phyloP scores from a whole-genome alignment of 2,329 filamentous ascomycete species.

The Colletotrichum tamarilloi region DNA sequence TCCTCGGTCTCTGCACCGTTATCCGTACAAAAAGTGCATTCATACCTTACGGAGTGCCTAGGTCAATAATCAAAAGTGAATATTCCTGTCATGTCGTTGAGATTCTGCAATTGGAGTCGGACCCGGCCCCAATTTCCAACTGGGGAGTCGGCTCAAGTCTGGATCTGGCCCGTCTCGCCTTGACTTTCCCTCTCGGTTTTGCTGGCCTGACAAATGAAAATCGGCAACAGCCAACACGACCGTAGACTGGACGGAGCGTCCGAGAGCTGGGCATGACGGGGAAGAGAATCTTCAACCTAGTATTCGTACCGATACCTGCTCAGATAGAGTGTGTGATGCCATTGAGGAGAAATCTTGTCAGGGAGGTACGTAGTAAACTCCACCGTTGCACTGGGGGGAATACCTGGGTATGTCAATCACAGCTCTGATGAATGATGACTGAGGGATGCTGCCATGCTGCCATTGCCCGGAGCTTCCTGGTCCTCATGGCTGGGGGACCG shows the following conservation, averaged over 20 bases:
- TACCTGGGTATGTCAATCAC: neutral
- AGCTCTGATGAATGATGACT: neutral
- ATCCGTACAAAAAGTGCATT: neutral
- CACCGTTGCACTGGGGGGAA: slow-evolving; percentile 8
- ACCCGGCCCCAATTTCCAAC: slow-evolving; percentile 27
- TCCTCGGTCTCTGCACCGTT: neutral
- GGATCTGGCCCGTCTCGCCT: slow-evolving; percentile 21
- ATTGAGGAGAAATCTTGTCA: slow-evolving; percentile 20
- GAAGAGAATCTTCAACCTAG: slow-evolving; percentile 17
- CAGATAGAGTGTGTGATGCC: slow-evolving; percentile 26
- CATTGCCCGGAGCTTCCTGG: neutral
- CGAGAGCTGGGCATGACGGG: slow-evolving; percentile 16
- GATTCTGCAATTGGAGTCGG: slow-evolving; percentile 1
- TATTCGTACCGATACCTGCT: neutral
- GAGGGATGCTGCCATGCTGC: neutral
- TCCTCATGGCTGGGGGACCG: neutral
- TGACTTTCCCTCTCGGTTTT: slow-evolving; percentile 15
- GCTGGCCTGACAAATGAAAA: slow-evolving; percentile 10
- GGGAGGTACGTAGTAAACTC: slow-evolving; percentile 28
- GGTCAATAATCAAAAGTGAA: too few relatives aligned
- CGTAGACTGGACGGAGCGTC: slow-evolving; percentile 24
- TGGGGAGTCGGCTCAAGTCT: slow-evolving; percentile 21
- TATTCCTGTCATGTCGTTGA: neutral
- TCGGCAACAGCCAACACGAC: neutral
- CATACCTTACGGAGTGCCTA: too few relatives aligned